Conservation (phyloP, 1,284 basidiomycete species). For the Mycena citricolor region DNA sequence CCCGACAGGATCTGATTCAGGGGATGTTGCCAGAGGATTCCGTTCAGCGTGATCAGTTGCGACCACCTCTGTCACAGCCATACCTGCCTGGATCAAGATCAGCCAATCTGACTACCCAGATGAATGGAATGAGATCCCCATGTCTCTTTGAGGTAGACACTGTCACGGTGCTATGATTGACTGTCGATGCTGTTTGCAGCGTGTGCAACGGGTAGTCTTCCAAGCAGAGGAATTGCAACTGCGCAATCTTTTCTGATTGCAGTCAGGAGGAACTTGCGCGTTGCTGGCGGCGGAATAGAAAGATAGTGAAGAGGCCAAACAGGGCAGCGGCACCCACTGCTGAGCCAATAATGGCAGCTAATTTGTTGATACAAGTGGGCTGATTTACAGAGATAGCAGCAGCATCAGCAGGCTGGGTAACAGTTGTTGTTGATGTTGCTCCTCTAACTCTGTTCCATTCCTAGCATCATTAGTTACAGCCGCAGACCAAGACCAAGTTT, state of each 20-base stretch:
- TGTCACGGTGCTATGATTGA: neutral
- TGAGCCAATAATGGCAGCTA: constrained; percentile 3
- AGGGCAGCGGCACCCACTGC: neutral
- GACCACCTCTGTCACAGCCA: neutral
- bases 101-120: neutral
- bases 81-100: neutral
- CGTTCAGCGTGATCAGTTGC: neutral
- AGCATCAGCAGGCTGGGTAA: neutral
- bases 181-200: neutral
- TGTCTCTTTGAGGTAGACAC: neutral
- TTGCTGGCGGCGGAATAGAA: constrained; percentile 1
- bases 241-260: constrained; percentile 2
- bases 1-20: too few species aligned
- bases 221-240: constrained; percentile 6
- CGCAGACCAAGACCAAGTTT: too few species aligned
- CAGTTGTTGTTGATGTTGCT: neutral
- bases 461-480: too few species aligned
- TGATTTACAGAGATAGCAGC: constrained; percentile 1
- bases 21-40: too few species aligned
- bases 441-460: too few species aligned
- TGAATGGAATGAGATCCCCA: neutral
- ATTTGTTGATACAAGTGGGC: too few species aligned
- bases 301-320: neutral
- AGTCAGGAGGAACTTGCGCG: neutral
- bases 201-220: constrained; percentile 8